Percentiles rank a stretch among this genome's conserved stretches.
These are phyloP conservation scores for Dictyostelium discoideum DNA, from an alignment of 78 protist species.

Conservation along the genomic window DNA sequence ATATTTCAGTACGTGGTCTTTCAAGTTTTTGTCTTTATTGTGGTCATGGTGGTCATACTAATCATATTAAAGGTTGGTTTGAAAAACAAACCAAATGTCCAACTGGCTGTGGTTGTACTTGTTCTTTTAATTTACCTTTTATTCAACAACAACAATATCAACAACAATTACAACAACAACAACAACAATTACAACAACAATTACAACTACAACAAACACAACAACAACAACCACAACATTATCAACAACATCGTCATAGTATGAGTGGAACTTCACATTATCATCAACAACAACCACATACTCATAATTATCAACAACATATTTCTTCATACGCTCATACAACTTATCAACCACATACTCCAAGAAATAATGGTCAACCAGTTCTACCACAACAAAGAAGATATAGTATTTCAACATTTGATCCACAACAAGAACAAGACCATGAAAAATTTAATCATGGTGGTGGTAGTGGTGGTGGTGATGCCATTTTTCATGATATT, in stretches of 20 bases:
- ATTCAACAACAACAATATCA: conserved; percentile 3
- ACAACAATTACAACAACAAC: conserved; percentile 2
- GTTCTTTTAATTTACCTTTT: conserved; percentile 30
- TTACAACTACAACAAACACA: not conserved
- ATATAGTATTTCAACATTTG: not conserved
- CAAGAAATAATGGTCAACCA: not conserved
- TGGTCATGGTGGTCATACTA: conserved; percentile 87
- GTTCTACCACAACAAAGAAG: not conserved
- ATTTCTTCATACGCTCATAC: not conserved
- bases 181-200: not conserved
- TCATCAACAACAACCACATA: not conserved
- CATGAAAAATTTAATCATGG: not conserved
- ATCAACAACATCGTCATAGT: not conserved
- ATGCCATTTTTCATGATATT: not conserved
- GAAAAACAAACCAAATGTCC: conserved; percentile 54
- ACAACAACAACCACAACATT: not conserved
- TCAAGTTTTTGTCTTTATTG: conserved; percentile 75
- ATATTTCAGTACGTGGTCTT: conserved; percentile 61
- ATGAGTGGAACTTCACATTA: not conserved
- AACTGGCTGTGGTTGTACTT: conserved; percentile 82
- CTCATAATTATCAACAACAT: not conserved
- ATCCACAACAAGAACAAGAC: not conserved
- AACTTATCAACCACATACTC: not conserved
- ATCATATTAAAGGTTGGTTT: conserved; percentile 78
- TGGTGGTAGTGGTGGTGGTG: conserved; percentile 5